Conservation (phyloP, 2,329 filamentous ascomycete species). For the Fusarium tjaetaba region DNA sequence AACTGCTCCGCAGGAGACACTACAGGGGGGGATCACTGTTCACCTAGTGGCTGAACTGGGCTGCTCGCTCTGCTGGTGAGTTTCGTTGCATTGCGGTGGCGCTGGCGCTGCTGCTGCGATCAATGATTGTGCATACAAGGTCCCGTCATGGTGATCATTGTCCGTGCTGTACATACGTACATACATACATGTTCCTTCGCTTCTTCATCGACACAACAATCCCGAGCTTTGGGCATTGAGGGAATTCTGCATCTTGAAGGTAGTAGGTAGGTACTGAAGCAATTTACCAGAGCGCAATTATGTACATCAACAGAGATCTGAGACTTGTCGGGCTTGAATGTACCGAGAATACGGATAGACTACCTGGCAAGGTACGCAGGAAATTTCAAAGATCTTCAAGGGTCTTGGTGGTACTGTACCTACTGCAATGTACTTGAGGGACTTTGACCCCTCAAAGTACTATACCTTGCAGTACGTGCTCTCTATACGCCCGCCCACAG, state of each 20-base stretch:
- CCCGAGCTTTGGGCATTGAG: neutral
- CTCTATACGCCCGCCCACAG: no score
- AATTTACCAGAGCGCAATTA: neutral
- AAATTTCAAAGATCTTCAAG: constrained; percentile 7
- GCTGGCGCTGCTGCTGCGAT: neutral
- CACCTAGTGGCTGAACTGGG: neutral
- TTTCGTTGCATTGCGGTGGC: neutral
- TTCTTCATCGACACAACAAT: constrained; percentile 1
- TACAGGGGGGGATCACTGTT: neutral
- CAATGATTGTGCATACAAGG: constrained; percentile 10
- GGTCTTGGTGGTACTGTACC: neutral
- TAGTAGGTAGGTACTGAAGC: neutral
- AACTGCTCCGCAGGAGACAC: neutral
- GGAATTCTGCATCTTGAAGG: neutral
- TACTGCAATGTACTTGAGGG: neutral
- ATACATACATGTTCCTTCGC: neutral
- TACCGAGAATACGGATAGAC: constrained; percentile 12
- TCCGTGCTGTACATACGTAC: constrained; percentile 15
- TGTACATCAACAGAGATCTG: neutral
- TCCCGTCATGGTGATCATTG: constrained; percentile 30
- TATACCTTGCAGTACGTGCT: neutral
- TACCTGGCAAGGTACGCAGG: neutral
- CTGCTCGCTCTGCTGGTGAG: neutral
- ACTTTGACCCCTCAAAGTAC: constrained; percentile 15
- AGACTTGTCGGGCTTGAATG: constrained; percentile 7